These are phyloP conservation scores for Spizellomyces sp. DNA, from an alignment of 192 early-diverging fungal genomes.

Conservation along the genomic window DNA sequence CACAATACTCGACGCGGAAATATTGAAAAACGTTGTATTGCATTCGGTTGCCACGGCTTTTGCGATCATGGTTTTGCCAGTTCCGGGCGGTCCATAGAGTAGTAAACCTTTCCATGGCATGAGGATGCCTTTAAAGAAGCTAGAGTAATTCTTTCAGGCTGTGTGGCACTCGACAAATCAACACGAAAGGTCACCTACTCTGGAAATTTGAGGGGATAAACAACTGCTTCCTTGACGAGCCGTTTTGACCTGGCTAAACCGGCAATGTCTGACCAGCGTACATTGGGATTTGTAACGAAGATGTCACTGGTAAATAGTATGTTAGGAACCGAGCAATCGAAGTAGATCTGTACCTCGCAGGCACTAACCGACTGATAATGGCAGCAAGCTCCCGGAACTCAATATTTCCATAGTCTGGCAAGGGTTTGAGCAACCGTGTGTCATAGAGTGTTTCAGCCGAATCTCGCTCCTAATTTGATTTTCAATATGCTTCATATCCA, in stretches of 20 bases:
- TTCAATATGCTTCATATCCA: no score
- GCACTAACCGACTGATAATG: constrained; percentile 45
- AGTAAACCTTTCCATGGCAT: constrained; percentile 60
- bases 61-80: constrained; percentile 59
- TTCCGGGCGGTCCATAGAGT: constrained; percentile 60
- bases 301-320: constrained; percentile 42
- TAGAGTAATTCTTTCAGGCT: neutral
- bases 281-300: constrained; percentile 52
- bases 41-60: constrained; percentile 65
- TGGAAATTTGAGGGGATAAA: constrained; percentile 55
- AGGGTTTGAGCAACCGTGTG: constrained; percentile 49
- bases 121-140: constrained; percentile 53
- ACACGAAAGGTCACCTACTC: constrained; percentile 26
- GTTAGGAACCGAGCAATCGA: no score
- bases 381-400: constrained; percentile 54
- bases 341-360: neutral
- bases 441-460: constrained; percentile 18
- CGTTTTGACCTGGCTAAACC: constrained; percentile 51
- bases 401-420: constrained; percentile 47
- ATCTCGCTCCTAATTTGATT: no score
- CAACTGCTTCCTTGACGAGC: constrained; percentile 55
- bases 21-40: constrained; percentile 63
- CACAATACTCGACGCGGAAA: constrained; percentile 55
- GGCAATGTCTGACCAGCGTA: constrained; percentile 53
- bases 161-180: neutral